Base-by-base conservation (phyloP, 768 basidiomycete species). In the Phylloporus arenicola region DNA sequence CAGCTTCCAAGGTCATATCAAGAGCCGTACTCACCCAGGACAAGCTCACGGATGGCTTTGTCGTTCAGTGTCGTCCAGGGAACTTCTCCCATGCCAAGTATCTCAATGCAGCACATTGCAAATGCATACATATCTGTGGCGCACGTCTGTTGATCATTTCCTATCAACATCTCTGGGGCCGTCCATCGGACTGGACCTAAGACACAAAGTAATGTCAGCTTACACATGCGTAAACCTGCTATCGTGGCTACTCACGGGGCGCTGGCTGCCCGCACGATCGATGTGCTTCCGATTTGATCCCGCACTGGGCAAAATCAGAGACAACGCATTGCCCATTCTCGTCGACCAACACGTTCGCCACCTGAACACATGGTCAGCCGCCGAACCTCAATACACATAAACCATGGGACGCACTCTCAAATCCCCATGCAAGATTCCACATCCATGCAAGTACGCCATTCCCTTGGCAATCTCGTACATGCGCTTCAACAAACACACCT, bases 261-360 rank as follows among this genome's bases (percentile, higher is more conserved):
- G 70, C 69, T 3, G 72, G 61, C 20, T 70, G 70, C 10, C 80
- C 81, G 48, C 79, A 84, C 3, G 86, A 70, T 29, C 78, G 74
- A 56, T 74, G 82, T 4, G 79, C 81, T 62, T 91, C 86, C 14
- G 75, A 78, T 68, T 83, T 87, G 72, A 91, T 82, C 65, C 87
- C 83, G 57, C 80, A 84, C 64, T 91, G 85, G 0, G 87, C 88
- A 64, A 93, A 92, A 61, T 92, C 88, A 25, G 86, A 81, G 37
- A 92, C 81, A 35, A 91, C 75, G 51, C 88, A 91, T 41, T 71
- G 77, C 2, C 77, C 73, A 1, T 74, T 65, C 52, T 88, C 81
- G 56, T 85, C 80, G 13, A 93, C 80, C 2, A 92, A 77, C 14
- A 92, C 78, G 61, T 93, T 92, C 2, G 83, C 75, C 3, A 79